Percentiles rank a stretch among this genome's conserved stretches.
phyloP scores from a whole-genome alignment of 1,139 yeast genomes.

The Lodderomyces elongisporus region DNA sequence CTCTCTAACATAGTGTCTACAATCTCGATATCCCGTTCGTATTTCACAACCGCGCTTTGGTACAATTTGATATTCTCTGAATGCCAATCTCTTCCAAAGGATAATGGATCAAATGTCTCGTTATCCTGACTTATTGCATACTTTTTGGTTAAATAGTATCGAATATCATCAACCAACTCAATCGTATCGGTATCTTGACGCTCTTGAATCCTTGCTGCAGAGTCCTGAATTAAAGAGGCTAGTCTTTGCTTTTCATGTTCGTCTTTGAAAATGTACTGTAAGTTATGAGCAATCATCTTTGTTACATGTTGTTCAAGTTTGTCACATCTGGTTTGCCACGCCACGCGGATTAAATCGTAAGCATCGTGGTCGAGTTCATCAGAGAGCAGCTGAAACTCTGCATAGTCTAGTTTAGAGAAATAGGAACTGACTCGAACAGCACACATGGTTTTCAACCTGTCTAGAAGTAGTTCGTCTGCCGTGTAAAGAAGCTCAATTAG shows the following conservation, averaged over 20 bases:
- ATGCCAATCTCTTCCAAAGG: constrained; percentile 11
- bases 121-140: constrained; percentile 32
- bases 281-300: constrained; percentile 48
- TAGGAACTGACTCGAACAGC: constrained; percentile 53
- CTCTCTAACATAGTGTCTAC: constrained; percentile 42
- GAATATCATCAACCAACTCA: constrained; percentile 71
- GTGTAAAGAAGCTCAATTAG: constrained; percentile 54
- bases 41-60: constrained; percentile 20
- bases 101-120: constrained; percentile 27
- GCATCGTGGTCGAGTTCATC: constrained; percentile 31
- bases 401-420: constrained; percentile 18
- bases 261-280: constrained; percentile 33
- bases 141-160: constrained; percentile 56
- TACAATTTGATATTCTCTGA: constrained; percentile 29
- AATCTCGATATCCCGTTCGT: constrained; percentile 32
- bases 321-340: constrained; percentile 66
- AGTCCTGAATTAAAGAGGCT: constrained; percentile 26
- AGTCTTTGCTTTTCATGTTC: constrained; percentile 21
- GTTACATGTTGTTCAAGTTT: constrained; percentile 64
- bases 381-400: constrained; percentile 18
- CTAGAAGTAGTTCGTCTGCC: constrained; percentile 61
- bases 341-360: constrained; percentile 55
- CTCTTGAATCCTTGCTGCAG: constrained; percentile 53
- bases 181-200: constrained; percentile 77
- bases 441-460: constrained; percentile 60